Evolutionary conservation across 345 rosid species (phyloP), one percentile per base, ranked within the genome.

Genomic region (Eucalyptus guilfoylei): DNA sequence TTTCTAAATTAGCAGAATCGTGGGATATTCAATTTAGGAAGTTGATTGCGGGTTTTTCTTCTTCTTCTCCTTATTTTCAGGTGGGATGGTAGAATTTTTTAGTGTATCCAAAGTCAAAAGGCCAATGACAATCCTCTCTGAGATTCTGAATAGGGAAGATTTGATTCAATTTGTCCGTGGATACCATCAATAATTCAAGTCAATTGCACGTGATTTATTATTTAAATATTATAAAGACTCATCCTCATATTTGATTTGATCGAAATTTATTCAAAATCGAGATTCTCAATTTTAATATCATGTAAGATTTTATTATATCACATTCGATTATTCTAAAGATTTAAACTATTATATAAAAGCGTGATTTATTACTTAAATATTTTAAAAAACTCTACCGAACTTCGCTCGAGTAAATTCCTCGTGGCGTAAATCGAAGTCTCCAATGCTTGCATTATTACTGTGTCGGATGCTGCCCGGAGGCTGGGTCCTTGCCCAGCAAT

Each of bases 131-230:
- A 0, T 52, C 24, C 58, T 52, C 26, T 19, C 8, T 19, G 11
- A 52, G 11, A 52, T 52, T 52, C 2, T 19, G 1, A 49, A 14
- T 49, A 52, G 58, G 24, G 26, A 1, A 2, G 0, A 8, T 52
- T 8, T 19, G 58, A 52, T 52, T 19, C 2, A 24, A 19, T 52
- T 52, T 19, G 2, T 52, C 26, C 0, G 0, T 52, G 9, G 4
- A 52, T 19, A 52, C 10, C 8, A 52, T 2, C 0, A 19, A 19
- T 24, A 52, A 52, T 52, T 19, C 26, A 8, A 4, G 5, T 1
- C 5, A 52, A 19, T 0, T 0, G 0, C 17, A 24, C 4, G 2
- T 0, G 2, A 50, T 50, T 50, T 50, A 50, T 50, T 50, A 52
- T 19, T 52, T 52, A 52, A 52, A 52, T 19, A 52, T 19, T 52